Evolutionary conservation across 2,329 filamentous ascomycete genomes (phyloP).

Genomic region (Botrytis paeoniae): DNA sequence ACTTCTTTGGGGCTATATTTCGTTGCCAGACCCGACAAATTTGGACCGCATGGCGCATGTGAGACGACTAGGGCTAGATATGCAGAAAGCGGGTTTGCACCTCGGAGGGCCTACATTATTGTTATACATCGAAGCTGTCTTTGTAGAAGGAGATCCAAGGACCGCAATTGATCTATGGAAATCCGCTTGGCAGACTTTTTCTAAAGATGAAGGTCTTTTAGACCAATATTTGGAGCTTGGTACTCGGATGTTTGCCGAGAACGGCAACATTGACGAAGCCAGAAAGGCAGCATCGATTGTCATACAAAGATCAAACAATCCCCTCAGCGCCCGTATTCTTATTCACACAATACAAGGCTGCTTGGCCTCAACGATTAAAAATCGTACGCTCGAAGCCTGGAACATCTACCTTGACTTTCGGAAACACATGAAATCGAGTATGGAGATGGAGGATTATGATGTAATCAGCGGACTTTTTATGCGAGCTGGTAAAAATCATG

Average conservation of each 20-base stretch:
- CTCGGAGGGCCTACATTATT: conserved; percentile 59
- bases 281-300: conserved; percentile 54
- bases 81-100: conserved; percentile 55
- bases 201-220: conserved; percentile 34
- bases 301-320: conserved; percentile 43
- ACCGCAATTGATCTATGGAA: conserved; percentile 39
- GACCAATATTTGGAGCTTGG: conserved; percentile 62
- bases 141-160: conserved; percentile 56
- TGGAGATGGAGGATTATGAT: conserved; percentile 75
- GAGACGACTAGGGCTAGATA: conserved; percentile 61
- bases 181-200: conserved; percentile 37
- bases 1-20: conserved; percentile 62
- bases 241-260: conserved; percentile 59
- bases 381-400: conserved; percentile 59
- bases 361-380: conserved; percentile 47
- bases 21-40: conserved; percentile 44
- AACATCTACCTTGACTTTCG: conserved; percentile 63
- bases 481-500: conserved; percentile 58
- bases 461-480: conserved; percentile 69
- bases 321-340: conserved; percentile 54
- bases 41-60: conserved; percentile 61
- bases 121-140: conserved; percentile 65
- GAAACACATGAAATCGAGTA: conserved; percentile 54
- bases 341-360: conserved; percentile 69
- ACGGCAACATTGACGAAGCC: conserved; percentile 58